Evolutionary conservation across 345 rosid species (phyloP).

Genomic region (Arabidopsis arenosa): DNA sequence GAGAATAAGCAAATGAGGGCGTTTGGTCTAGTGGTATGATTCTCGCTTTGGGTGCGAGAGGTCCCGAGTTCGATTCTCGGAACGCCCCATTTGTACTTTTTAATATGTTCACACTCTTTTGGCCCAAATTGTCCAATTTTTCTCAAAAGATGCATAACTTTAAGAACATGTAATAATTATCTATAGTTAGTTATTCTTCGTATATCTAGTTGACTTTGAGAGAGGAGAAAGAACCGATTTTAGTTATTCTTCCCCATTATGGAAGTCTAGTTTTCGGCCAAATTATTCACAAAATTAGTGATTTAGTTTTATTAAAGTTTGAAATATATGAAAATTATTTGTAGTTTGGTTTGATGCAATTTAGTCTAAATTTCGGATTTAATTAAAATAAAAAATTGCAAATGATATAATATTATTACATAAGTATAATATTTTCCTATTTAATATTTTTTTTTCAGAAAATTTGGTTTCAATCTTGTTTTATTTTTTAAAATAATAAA

Average conservation of each 20-base stretch:
- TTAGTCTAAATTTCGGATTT: too few species aligned
- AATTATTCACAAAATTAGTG: background rate
- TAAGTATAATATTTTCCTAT: background rate
- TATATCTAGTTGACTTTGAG: background rate
- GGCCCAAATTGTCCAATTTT: background rate
- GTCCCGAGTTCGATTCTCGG: constrained; percentile 84
- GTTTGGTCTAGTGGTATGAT: constrained; percentile 91
- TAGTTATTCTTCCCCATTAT: background rate
- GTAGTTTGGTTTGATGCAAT: too few species aligned
- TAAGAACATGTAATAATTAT: background rate
- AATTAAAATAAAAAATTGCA: too few species aligned
- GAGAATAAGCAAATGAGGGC: constrained; percentile 37
- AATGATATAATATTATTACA: background rate
- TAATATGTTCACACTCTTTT: background rate
- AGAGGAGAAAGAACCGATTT: background rate
- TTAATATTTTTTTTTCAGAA: too few species aligned
- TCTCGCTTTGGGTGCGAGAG: constrained; percentile 94
- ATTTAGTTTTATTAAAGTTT: too few species aligned
- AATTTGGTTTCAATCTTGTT: too few species aligned
- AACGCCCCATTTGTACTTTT: constrained; percentile 54
- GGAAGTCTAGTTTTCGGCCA: background rate
- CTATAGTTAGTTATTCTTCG: background rate
- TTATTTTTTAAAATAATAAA: background rate
- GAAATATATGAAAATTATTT: too few species aligned
- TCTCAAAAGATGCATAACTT: background rate